Conservation (phyloP, 2,329 filamentous ascomycete genomes). For the Cytospora leucostoma region DNA sequence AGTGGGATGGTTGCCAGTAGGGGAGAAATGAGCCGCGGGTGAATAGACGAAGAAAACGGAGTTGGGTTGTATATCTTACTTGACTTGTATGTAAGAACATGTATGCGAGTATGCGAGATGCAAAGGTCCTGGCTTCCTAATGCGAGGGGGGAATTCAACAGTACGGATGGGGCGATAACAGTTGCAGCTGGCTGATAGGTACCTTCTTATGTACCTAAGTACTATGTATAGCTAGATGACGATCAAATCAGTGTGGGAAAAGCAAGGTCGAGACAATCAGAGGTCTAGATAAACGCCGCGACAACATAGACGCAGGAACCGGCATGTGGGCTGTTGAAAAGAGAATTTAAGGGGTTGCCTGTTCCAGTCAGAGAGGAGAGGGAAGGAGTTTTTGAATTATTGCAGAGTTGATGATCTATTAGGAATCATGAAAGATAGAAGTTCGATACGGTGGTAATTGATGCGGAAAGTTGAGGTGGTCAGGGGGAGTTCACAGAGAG, state of each 20-base stretch:
- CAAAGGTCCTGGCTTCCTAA: conserved; percentile 1
- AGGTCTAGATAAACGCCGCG: conserved; percentile 7
- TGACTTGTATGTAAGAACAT: neutral
- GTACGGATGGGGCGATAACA: neutral
- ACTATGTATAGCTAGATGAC: neutral
- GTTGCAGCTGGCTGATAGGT: too few species aligned
- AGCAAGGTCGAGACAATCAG: neutral
- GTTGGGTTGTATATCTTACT: conserved; percentile 9
- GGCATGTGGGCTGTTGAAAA: neutral
- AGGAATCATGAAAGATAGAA: too few species aligned
- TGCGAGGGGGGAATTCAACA: neutral
- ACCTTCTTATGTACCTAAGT: too few species aligned
- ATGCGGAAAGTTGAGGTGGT: too few species aligned
- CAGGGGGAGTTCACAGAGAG: too few species aligned
- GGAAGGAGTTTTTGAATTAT: neutral
- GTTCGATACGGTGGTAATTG: too few species aligned
- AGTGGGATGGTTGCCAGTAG: conserved; percentile 10
- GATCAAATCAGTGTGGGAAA: neutral
- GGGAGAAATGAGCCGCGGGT: conserved; percentile 3
- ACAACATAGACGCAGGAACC: conserved; percentile 1
- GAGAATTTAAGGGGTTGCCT: neutral
- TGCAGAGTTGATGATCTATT: neutral
- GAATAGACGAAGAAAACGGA: neutral
- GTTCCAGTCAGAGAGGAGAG: neutral
- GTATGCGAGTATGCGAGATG: conserved; percentile 1